phyloP scores from a whole-genome alignment of 2,329 filamentous ascomycete species.

The Curvularia hawaiiensis region DNA sequence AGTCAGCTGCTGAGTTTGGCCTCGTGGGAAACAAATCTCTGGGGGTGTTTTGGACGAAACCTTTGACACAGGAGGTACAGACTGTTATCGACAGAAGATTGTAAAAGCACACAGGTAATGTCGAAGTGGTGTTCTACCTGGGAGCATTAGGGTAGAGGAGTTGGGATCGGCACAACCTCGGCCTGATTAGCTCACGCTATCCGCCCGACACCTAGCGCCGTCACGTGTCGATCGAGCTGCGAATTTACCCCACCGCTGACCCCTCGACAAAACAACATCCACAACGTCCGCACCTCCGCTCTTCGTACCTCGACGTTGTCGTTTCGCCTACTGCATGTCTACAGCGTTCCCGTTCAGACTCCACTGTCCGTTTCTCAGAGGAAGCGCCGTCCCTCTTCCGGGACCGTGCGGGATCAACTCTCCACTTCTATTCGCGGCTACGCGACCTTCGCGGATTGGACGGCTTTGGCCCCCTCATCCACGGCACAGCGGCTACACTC shows the following conservation, averaged over 20 bases:
- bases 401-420: conserved; percentile 44
- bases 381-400: conserved; percentile 30
- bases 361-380: conserved; percentile 15
- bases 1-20: neutral
- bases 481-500: conserved; percentile 48
- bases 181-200: conserved; percentile 11
- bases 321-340: conserved; percentile 9
- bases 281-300: conserved; percentile 19
- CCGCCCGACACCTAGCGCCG: conserved; percentile 21
- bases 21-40: neutral
- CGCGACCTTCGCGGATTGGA: conserved; percentile 49
- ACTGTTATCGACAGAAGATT: neutral
- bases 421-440: conserved; percentile 48
- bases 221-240: conserved; percentile 39
- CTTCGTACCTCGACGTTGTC: conserved; percentile 17
- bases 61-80: neutral
- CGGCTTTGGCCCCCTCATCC: conserved; percentile 43
- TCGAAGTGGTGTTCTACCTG: conserved; percentile 9
- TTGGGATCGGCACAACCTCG: conserved; percentile 25
- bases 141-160: conserved; percentile 10
- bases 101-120: conserved; percentile 9
- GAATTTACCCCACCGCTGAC: conserved; percentile 43
- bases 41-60: neutral
- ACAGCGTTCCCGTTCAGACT: conserved; percentile 5
- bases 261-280: conserved; percentile 34